A percentile compares a stretch with the other conserved stretches of the same genome.
Evolutionary conservation across 768 basidiomycete genomes (phyloP).

Genomic region (Rhizopogon vesiculosus): DNA sequence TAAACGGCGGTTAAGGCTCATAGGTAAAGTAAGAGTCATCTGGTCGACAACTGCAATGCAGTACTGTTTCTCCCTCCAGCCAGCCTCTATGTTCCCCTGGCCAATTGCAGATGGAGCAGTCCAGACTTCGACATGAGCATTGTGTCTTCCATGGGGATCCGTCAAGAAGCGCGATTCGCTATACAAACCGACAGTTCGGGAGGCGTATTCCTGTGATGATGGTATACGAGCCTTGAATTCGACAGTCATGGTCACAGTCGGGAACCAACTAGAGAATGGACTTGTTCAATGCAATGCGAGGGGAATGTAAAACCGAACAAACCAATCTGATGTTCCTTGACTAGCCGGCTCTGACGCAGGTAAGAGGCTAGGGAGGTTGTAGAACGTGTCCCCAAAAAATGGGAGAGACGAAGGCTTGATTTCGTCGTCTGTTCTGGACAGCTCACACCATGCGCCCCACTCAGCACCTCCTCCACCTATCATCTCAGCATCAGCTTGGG

Average conservation of each 20-base stretch:
- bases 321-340: constrained; percentile 7
- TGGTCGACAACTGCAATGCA: constrained; percentile 61
- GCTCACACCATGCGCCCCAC: constrained; percentile 51
- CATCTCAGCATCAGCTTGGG: constrained; percentile 32
- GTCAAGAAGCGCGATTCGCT: constrained; percentile 47
- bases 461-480: constrained; percentile 51
- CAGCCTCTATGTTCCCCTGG: constrained; percentile 33
- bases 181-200: constrained; percentile 55
- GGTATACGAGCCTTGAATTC: constrained; percentile 65
- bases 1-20: constrained; percentile 21
- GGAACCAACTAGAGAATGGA: constrained; percentile 45
- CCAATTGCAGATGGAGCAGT: constrained; percentile 55
- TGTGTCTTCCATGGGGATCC: constrained; percentile 53
- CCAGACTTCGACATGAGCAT: constrained; percentile 60
- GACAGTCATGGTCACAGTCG: constrained; percentile 55
- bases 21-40: constrained; percentile 46
- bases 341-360: constrained; percentile 41
- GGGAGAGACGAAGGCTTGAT: constrained; percentile 46
- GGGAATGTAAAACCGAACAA: background rate
- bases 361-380: constrained; percentile 41
- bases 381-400: constrained; percentile 54
- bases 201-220: constrained; percentile 34
- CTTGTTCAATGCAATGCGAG: background rate
- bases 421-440: constrained; percentile 41
- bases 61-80: constrained; percentile 61